Conservation (phyloP, 805 yeast species). For the Yarrowia osloensis region DNA sequence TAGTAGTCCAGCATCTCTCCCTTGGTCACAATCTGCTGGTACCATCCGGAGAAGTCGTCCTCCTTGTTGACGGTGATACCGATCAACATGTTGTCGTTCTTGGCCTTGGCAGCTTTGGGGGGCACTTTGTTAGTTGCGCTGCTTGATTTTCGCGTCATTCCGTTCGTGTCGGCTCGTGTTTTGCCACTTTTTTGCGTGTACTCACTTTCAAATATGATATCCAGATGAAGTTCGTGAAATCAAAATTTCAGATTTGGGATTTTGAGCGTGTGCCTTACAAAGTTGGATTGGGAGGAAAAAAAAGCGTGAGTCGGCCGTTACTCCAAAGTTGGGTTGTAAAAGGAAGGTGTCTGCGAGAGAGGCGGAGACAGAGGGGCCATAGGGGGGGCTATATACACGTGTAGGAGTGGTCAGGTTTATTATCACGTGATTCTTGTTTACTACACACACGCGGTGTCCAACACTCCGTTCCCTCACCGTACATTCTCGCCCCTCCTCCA, state of each 20-base stretch:
- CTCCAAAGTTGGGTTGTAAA: background rate
- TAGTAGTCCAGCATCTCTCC: slow-evolving; percentile 99
- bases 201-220: slow-evolving; percentile 8
- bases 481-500: background rate
- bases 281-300: slow-evolving; percentile 12
- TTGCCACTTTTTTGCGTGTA: background rate
- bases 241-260: slow-evolving; percentile 25
- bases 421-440: background rate
- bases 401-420: background rate
- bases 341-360: slow-evolving; percentile 28
- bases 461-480: background rate
- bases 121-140: slow-evolving; percentile 15
- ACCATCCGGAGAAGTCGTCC: slow-evolving; percentile 94
- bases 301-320: background rate
- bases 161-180: background rate
- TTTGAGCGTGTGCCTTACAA: slow-evolving; percentile 25
- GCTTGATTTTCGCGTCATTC: background rate
- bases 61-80: slow-evolving; percentile 96
- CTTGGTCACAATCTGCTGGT: slow-evolving; percentile 91
- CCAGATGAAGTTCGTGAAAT: background rate
- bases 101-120: slow-evolving; percentile 41
- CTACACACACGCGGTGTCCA: background rate
- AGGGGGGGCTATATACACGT: background rate
- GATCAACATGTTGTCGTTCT: slow-evolving; percentile 55
- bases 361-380: too few species aligned